Percentiles rank a stretch among this genome's conserved stretches.
Evolutionary conservation across 805 yeast species (phyloP).

Genomic region (Nakazawaea ambrosiae): DNA sequence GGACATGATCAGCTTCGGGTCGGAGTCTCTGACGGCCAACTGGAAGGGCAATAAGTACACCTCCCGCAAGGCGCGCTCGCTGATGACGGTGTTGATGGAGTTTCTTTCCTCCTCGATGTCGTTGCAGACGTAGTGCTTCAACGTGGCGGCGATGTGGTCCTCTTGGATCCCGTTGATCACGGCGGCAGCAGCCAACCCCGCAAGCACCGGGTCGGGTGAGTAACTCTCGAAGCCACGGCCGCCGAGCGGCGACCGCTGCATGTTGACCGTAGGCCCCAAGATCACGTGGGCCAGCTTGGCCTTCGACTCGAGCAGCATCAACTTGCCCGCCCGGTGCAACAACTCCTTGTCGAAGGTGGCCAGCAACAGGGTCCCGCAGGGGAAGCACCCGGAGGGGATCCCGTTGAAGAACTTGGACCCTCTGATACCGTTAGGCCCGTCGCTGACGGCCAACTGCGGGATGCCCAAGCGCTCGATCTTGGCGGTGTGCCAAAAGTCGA

Average conservation of each 20-base stretch:
- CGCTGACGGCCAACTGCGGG: conserved; percentile 41
- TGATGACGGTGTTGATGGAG: conserved; percentile 27
- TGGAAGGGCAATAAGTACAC: conserved; percentile 37
- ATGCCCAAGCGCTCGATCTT: conserved; percentile 28
- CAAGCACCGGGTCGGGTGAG: conserved; percentile 51
- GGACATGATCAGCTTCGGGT: conserved; percentile 34
- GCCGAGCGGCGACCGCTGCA: conserved; percentile 33
- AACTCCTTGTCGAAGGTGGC: conserved; percentile 48
- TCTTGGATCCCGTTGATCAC: conserved; percentile 32
- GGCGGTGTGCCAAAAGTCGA: conserved; percentile 33
- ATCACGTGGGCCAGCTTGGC: conserved; percentile 45
- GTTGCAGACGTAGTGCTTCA: conserved; percentile 37
- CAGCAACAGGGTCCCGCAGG: conserved; percentile 55
- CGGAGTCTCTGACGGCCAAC: conserved; percentile 30
- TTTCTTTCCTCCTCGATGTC: conserved; percentile 34
- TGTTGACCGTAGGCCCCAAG: conserved; percentile 35
- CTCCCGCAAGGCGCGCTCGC: conserved; percentile 38
- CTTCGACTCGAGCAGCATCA: conserved; percentile 49
- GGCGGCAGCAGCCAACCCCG: conserved; percentile 28
- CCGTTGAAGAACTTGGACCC: conserved; percentile 49
- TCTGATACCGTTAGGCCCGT: conserved; percentile 62
- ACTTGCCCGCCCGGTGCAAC: conserved; percentile 37
- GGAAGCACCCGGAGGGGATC: conserved; percentile 50
- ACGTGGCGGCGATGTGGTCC: conserved; percentile 29
- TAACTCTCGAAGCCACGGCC: conserved; percentile 58